These are phyloP conservation scores for Penicillium herquei DNA, from an alignment of 495 filamentous ascomycete species.

Conservation along the genomic window DNA sequence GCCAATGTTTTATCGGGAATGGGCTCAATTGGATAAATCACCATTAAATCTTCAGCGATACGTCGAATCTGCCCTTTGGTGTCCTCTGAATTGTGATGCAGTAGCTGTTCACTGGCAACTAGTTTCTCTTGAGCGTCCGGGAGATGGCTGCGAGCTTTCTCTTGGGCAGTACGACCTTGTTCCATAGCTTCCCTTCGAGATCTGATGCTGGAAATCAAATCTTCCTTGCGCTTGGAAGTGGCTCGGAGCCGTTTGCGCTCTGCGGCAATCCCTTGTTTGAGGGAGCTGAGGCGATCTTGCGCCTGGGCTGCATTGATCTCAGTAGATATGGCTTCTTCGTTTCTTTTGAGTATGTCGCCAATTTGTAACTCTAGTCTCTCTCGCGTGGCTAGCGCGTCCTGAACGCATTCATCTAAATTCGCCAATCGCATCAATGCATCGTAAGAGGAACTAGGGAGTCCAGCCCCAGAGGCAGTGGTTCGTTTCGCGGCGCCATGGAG, in stretches of 20 bases:
- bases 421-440: constrained; percentile 86
- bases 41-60: constrained; percentile 76
- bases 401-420: constrained; percentile 87
- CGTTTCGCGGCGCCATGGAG: constrained; percentile 16
- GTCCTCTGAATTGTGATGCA: constrained; percentile 56
- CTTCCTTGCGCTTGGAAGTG: constrained; percentile 56
- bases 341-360: constrained; percentile 62
- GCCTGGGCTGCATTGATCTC: constrained; percentile 58
- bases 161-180: constrained; percentile 57
- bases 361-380: constrained; percentile 76
- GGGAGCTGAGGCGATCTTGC: constrained; percentile 59
- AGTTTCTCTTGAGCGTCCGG: constrained; percentile 60
- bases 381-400: constrained; percentile 81
- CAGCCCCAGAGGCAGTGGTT: constrained; percentile 30
- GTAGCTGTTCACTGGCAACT: constrained; percentile 48
- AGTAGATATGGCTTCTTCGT: constrained; percentile 38
- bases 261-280: constrained; percentile 56
- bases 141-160: constrained; percentile 44
- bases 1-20: constrained; percentile 58
- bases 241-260: constrained; percentile 65
- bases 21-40: constrained; percentile 78
- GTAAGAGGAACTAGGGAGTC: constrained; percentile 73
- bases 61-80: constrained; percentile 79
- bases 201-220: constrained; percentile 64
- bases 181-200: constrained; percentile 65